Evolutionary conservation across 2,329 filamentous ascomycete genomes (phyloP), one percentile per base, ranked within the genome.

Genomic region (Penicillium fuscoglaucum): DNA sequence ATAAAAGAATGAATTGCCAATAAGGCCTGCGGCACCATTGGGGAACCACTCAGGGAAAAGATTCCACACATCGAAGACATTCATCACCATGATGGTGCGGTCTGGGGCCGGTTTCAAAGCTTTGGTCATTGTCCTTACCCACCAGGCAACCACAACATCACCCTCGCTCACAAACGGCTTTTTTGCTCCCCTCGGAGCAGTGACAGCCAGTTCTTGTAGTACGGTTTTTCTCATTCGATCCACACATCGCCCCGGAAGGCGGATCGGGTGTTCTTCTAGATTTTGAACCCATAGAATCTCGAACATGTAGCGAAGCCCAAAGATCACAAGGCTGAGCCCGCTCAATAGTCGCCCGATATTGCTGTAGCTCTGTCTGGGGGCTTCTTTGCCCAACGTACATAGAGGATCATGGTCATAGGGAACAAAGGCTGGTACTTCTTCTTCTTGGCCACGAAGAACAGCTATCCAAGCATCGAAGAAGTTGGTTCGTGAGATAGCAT

Each of bases 41-140:
- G 71, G 71, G 3, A 73, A 62, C 28, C 72, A 63, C 28, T 74
- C 66, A 2, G 68, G 57, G 28, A 78, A 68, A 6, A 70, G 61
- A 17, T 58, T 58, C 33, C 74, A 77, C 15, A 76, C 57, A 40
- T 77, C 75, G 52, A 80, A 73, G 2, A 74, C 72, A 64, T 79
- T 78, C 45, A 76, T 63, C n/a, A 77, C 66, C 9, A 69, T 28
- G 28, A 28, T 28, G 28, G 28, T 71, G 44, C 68, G 68, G 17
- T 63, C 57, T 19, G 71, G n/a, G 62, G 63, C n/a, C 66, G 64
- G 48, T 64, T 66, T n/a, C 58, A 64, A 52, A 4, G 29, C 10
- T 31, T 31, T 31, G 10, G 8, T 31, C 9, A 66, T 66, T 12
- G 72, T 62, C 10, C 72, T 72, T 9, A 73, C 66, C 52, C 71